Conservation (phyloP, 495 filamentous ascomycete species). For the Collariella sp. region DNA sequence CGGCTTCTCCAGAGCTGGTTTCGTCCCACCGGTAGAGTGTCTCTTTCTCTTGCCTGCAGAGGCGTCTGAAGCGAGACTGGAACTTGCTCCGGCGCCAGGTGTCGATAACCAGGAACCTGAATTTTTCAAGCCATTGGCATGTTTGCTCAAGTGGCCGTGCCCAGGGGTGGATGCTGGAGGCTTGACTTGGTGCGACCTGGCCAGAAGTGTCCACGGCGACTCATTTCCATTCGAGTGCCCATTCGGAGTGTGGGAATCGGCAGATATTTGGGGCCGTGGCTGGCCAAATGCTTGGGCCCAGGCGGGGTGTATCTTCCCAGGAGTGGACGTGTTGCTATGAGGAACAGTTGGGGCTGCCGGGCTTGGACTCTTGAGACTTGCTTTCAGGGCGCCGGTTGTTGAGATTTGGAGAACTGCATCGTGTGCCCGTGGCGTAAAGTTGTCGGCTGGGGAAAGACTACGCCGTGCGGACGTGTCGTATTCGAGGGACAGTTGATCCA, state of each 20-base stretch:
- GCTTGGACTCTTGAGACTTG: background rate
- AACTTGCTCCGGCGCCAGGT: background rate
- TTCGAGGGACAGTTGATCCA: background rate
- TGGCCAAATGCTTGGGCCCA: background rate
- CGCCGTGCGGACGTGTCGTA: background rate
- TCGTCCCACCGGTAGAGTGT: background rate
- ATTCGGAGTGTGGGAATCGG: background rate
- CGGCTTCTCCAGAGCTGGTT: background rate
- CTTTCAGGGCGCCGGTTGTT: background rate
- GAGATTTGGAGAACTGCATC: background rate
- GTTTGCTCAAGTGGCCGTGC: too few species aligned
- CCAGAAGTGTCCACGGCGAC: background rate
- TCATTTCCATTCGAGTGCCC: background rate
- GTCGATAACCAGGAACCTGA: background rate
- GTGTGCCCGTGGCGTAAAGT: too few species aligned
- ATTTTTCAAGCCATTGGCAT: too few species aligned
- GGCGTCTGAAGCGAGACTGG: background rate
- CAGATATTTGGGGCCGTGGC: background rate
- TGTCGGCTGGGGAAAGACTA: slow-evolving; percentile 4
- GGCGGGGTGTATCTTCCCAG: background rate
- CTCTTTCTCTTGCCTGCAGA: slow-evolving; percentile 1
- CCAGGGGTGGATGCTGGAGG: background rate
- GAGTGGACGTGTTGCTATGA: background rate
- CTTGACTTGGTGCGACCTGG: background rate
- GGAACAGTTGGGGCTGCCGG: background rate